Evolutionary conservation across 371 early-diverging fungal genomes (phyloP), one percentile per base, ranked within the genome.

Genomic region (Batrachochytrium dendrobatidis): DNA sequence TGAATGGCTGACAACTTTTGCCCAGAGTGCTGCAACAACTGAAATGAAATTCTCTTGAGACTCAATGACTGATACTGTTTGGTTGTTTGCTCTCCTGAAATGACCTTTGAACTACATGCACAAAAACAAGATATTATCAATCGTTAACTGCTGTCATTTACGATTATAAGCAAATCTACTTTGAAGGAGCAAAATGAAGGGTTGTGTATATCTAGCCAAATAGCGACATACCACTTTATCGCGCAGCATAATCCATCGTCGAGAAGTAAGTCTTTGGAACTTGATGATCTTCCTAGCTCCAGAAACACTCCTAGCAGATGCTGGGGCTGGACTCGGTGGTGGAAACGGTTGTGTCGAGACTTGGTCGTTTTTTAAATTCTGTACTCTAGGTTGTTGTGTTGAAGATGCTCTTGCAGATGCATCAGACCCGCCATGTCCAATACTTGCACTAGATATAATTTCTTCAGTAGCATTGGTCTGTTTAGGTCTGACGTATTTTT

Each of bases 241-340:
- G 17, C 51, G 51, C 8, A 51, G 51, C 24, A 51, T 29, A 32
- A 30, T 22, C 51, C 51, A 51, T 3, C 51, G 51, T 12, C 32
- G 51, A n/a, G 3, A 32, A 2, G 32, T 32, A 4, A 51, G 51
- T 7, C 30, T 32, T 32, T 51, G 28, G 4, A 32, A 28, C n/a
- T 51, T 51, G 28, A 18, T n/a, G n/a, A n/a, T n/a, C n/a, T n/a
- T n/a, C n/a, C n/a, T n/a, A n/a, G n/a, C n/a, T n/a, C n/a, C n/a
- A n/a, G n/a, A n/a, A n/a, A n/a, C n/a, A n/a, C n/a, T n/a, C n/a
- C n/a, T n/a, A n/a, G n/a, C n/a, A n/a, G n/a, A n/a, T n/a, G n/a
- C n/a, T n/a, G n/a, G n/a, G 24, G 51, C 51, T 28, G 22, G 30
- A 3, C 30, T 51, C 51, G 2, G 28, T 32, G 30, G 4, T n/a